Base-by-base conservation (phyloP, 768 basidiomycete species). In the Boletus tylopilopsis region DNA sequence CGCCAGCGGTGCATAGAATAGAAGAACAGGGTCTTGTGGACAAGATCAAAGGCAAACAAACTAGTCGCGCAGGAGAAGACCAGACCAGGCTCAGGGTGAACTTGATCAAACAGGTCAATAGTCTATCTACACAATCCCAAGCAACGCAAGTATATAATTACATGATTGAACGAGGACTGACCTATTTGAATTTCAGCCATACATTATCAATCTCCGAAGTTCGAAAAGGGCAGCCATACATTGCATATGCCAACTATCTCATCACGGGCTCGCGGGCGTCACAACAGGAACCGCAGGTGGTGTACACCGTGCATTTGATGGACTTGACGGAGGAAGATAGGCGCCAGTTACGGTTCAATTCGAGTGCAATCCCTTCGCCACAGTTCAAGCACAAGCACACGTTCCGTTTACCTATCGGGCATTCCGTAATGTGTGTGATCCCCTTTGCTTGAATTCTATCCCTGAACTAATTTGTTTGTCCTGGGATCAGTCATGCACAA, bases 401-500 rank as follows among this genome's bases (percentile, higher is more conserved):
- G 6, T 67, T 67, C 35, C 47, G 24, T 25, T 32, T 67, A 32
- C 56, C 55, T 1, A 10, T 60, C 12, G 63, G 59, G 2, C 19
- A 59, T 44, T 61, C 54, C 0, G 44, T 66, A 6, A 38, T 57
- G 62, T 63, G 6, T 24, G 60, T 48, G n/a, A n/a, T 4, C 16
- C 9, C 7, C 0, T 2, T 23, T 22, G 10, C 5, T 32, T 29
- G 29, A 5, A 6, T n/a, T 5, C 15, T 34, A 1, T 24, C 29
- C 7, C 22, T 38, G 19, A 51, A 9, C 9, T 12, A 10, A 30
- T 11, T 13, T 7, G 9, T 24, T 19, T 6, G 5, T 8, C 8
- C 7, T 42, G n/a, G 3, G 39, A 42, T 2, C 23, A 74, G 73
- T 32, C 63, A 67, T n/a, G 58, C 61, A 0, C 78, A 80, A 45